A percentile compares a stretch with the other conserved stretches of the same genome.
These are phyloP conservation scores for Pleurotus salmoneostramineus DNA, from an alignment of 768 basidiomycete species.

Conservation along the genomic window DNA sequence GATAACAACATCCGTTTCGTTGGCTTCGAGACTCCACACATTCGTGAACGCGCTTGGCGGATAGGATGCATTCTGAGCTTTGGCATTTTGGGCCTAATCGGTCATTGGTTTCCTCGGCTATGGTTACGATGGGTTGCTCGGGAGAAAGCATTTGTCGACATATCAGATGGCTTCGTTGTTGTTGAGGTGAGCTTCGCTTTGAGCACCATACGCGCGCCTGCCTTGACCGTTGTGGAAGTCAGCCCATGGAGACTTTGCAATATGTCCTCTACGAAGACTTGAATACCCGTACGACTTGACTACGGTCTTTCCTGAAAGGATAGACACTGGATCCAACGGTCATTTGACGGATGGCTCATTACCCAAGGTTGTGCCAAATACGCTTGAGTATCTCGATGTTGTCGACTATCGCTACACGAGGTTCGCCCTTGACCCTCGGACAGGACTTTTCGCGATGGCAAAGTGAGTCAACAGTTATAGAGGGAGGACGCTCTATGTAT, in stretches of 20 bases:
- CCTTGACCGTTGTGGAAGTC: conserved; percentile 51
- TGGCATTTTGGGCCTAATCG: conserved; percentile 75
- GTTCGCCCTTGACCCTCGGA: conserved; percentile 82
- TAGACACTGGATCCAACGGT: conserved; percentile 23
- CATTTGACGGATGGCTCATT: background rate
- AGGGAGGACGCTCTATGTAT: background rate
- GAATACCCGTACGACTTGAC: conserved; percentile 75
- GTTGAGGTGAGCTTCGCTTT: conserved; percentile 66
- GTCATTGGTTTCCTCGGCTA: conserved; percentile 89
- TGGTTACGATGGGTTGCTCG: conserved; percentile 88
- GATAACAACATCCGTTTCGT: conserved; percentile 85
- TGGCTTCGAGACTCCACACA: conserved; percentile 69
- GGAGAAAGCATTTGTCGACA: conserved; percentile 78
- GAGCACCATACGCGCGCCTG: background rate
- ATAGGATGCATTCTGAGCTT: conserved; percentile 59
- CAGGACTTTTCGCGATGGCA: conserved; percentile 77
- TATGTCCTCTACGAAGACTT: conserved; percentile 68
- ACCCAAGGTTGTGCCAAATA: background rate
- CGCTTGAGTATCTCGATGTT: conserved; percentile 51
- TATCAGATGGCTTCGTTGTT: conserved; percentile 71
- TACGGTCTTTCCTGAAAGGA: conserved; percentile 64
- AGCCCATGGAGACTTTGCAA: conserved; percentile 73
- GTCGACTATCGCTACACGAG: conserved; percentile 93
- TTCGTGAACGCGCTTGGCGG: conserved; percentile 70
- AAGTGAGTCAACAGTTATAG: conserved; percentile 44